phyloP scores from a whole-genome alignment of 2,329 filamentous ascomycete genomes.

The Byssochlamys sp. region DNA sequence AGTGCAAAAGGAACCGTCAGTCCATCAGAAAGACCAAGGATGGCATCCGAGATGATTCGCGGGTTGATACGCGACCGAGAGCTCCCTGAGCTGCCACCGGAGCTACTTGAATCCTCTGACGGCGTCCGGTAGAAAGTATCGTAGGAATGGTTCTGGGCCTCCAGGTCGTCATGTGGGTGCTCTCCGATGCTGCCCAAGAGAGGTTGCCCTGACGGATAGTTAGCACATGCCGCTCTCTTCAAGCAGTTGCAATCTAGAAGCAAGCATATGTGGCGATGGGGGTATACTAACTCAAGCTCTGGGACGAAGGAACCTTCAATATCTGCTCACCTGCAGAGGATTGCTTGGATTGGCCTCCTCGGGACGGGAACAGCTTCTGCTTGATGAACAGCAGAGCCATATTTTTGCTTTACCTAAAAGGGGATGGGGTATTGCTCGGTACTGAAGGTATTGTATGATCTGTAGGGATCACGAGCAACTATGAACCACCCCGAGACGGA shows the following conservation, averaged over 20 bases:
- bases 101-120: constrained; percentile 8
- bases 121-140: constrained; percentile 21
- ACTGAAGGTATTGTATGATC: neutral
- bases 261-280: neutral
- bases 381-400: constrained; percentile 34
- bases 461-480: neutral
- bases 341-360: constrained; percentile 8
- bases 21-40: constrained; percentile 68
- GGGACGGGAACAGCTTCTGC: constrained; percentile 25
- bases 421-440: neutral
- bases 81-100: constrained; percentile 15
- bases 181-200: constrained; percentile 19
- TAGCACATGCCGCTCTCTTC: constrained; percentile 5
- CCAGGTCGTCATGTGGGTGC: constrained; percentile 20
- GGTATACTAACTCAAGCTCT: constrained; percentile 6
- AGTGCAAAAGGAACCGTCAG: constrained; percentile 72
- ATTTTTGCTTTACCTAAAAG: constrained; percentile 1
- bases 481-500: neutral
- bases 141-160: constrained; percentile 25
- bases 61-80: constrained; percentile 26
- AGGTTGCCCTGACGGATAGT: constrained; percentile 18
- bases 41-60: constrained; percentile 50
- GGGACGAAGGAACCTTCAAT: constrained; percentile 8
- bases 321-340: constrained; percentile 3
- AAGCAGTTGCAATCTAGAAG: neutral